These are phyloP conservation scores for Coprinopsis marcescibilis DNA, from an alignment of 768 basidiomycete genomes.

Conservation along the genomic window DNA sequence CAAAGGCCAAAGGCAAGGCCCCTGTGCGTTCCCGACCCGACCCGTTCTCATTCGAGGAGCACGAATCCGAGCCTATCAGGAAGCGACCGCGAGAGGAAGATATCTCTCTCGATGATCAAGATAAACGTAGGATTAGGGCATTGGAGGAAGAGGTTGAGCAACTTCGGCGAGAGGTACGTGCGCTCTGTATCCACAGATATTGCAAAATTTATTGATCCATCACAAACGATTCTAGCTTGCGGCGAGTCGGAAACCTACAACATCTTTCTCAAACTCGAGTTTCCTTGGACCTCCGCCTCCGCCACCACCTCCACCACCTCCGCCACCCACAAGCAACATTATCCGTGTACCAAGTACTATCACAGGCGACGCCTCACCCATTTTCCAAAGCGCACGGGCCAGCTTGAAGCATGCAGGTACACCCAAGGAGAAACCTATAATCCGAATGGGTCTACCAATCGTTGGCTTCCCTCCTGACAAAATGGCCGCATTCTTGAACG, in stretches of 20 bases:
- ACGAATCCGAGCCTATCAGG: slow-evolving; percentile 41
- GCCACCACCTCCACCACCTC: slow-evolving; percentile 40
- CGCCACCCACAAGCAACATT: slow-evolving; percentile 29
- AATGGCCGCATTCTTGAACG: slow-evolving; percentile 76
- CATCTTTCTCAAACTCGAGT: slow-evolving; percentile 13
- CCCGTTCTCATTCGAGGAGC: slow-evolving; percentile 28
- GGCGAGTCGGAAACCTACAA: slow-evolving; percentile 28
- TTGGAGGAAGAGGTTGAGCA: slow-evolving; percentile 62
- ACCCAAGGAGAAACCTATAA: slow-evolving; percentile 67
- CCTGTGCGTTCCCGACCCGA: slow-evolving; percentile 24
- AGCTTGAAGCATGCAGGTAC: slow-evolving; percentile 50
- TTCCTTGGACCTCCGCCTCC: slow-evolving; percentile 31
- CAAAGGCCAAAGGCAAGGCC: slow-evolving; percentile 40
- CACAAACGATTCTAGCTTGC: slow-evolving; percentile 36
- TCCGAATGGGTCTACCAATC: slow-evolving; percentile 58
- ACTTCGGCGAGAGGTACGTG: slow-evolving; percentile 53
- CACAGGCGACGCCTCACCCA: slow-evolving; percentile 14
- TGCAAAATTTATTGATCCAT: slow-evolving; percentile 1
- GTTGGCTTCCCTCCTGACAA: slow-evolving; percentile 74
- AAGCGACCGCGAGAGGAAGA: slow-evolving; percentile 56
- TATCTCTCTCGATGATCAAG: slow-evolving; percentile 36
- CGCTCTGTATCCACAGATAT: neutral
- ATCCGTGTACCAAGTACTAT: slow-evolving; percentile 31
- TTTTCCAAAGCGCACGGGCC: slow-evolving; percentile 61
- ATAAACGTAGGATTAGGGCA: slow-evolving; percentile 57